Base-by-base conservation (phyloP, 495 filamentous ascomycete genomes). In the Penicillium dipodomyicola region DNA sequence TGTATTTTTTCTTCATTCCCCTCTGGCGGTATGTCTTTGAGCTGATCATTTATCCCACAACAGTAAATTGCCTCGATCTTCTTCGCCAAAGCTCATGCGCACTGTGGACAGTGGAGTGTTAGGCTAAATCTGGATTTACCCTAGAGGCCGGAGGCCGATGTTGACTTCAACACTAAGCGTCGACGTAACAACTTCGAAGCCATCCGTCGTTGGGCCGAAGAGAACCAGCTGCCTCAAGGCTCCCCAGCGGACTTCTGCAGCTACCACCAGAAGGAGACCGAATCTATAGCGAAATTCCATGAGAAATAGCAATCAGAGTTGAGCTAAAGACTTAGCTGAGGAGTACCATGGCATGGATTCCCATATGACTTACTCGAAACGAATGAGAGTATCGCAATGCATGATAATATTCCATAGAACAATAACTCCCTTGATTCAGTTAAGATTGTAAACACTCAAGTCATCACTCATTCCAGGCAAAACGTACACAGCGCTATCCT, bases 11-110 rank as follows among this genome's bases (percentile, higher is more conserved):
- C 0, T 12, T 14, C 8, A 4, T 20, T 19, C 17, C 29, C 5
- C n/a, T 8, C 2, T 4, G 1, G 5, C 7, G 25, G 15, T 32
- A 23, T 1, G 15, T 11, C 11, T 7, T 14, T 14, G 11, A 30
- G 4, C 23, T 43, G 9, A 52, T 4, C 5, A 22, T 37, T 37
- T 6, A n/a, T 32, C 45, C 17, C 11, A n/a, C 19, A 9, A 9
- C 17, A 77, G 70, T 77, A 7, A 80, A 85, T 54, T 84, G 82
- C 54, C 67, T 83, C 0, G 82, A 84, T 61, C 78, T 80, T 7
- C 50, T 83, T 52, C 73, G 81, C 5, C 80, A 83, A 48, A 82
- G 42, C 70, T 84, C 35, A 84, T 84, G 80, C 84, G 81, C 60
- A 76, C 72, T 5, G 65, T 75, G 12, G 81, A 84, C 54, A 77